Base-by-base conservation (phyloP, 164 flowering plant species). In the Cinnamomum micranthum region DNA sequence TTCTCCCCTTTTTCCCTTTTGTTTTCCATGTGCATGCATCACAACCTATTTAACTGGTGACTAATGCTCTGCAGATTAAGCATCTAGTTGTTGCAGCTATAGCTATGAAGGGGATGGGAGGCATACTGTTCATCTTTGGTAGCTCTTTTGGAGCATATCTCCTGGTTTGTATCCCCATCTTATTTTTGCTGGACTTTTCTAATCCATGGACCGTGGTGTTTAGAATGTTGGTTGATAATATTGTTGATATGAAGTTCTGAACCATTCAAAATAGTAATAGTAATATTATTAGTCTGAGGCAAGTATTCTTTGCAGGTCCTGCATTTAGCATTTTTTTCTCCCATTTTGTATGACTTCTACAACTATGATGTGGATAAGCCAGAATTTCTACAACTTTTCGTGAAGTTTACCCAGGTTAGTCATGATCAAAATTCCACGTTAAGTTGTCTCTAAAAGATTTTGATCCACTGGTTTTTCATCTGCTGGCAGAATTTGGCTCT, bases 321-420 rank as follows among this genome's bases (percentile, higher is more conserved):
- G 24, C 89, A 90, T 71, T 88, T 85, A 82, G 69, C 81, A 50
- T 78, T 87, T 76, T 63, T 75, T n/a, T 81, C 88, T 69, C 95
- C 95, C 0, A 85, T 92, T 71, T 69, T 91, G 79, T 87, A 79
- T 35, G 95, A 92, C 79, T 90, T 91, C 85, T 91, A 92, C 84
- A 91, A 90, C 77, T 88, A 90, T 55, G 93, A 88, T 47, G 69
- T 62, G 52, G 89, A 87, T 74, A 84, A 84, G 71, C 86, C 82
- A 60, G 88, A 90, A 77, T 88, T 84, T 71, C 28, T 70, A 67
- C 85, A 72, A 65, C 88, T 89, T 58, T 91, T 92, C 50, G 71
- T 79, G 81, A 87, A 91, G 77, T 92, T 92, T 79, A 78, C 84
- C 12, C 89, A 90, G 93, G 97, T 90, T 55, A 65, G 80, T 67